A percentile compares a stretch with the other conserved stretches of the same genome.
Conservation (phyloP, 164 flowering plant species). For the Vitis cinerea region DNA sequence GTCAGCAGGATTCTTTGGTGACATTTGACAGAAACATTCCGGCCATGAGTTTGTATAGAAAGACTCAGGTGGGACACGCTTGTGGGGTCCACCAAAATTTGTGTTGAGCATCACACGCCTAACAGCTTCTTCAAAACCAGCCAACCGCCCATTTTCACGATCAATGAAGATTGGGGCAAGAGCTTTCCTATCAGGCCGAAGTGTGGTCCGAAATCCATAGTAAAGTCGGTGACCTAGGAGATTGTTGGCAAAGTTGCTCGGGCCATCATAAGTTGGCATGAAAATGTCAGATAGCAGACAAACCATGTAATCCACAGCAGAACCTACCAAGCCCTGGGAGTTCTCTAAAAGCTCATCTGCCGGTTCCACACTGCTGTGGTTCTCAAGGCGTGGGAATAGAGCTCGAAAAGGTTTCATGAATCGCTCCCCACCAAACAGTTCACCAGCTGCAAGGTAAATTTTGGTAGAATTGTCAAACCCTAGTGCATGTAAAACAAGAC, state of each 20-base stretch:
- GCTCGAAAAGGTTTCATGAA: constrained; percentile 89
- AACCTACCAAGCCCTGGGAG: constrained; percentile 71
- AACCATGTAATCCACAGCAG: constrained; percentile 99
- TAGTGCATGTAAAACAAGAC: constrained; percentile 81
- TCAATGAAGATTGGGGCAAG: constrained; percentile 82
- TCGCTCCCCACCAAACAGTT: constrained; percentile 90
- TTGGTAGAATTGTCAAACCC: constrained; percentile 90
- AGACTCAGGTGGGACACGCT: constrained; percentile 84
- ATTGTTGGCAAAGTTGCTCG: constrained; percentile 98
- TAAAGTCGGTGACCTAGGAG: constrained; percentile 95
- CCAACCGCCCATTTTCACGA: constrained; percentile 62
- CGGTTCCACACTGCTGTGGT: constrained; percentile 77
- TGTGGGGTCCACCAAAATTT: constrained; percentile 88
- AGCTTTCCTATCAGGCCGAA: constrained; percentile 86
- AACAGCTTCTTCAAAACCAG: constrained; percentile 78
- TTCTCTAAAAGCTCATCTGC: constrained; percentile 64
- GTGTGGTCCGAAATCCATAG: constrained; percentile 87
- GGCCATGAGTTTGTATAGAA: constrained; percentile 98
- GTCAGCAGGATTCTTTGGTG: constrained; percentile 67
- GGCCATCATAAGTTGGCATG: constrained; percentile 99
- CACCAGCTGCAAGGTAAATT: constrained; percentile 97
- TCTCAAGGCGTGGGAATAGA: constrained; percentile 82
- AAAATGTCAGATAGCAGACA: constrained; percentile 94
- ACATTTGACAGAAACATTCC: constrained; percentile 86
- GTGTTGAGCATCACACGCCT: constrained; percentile 67